Conservation (phyloP, 2,329 filamentous ascomycete species). For the Alternaria rosae region DNA sequence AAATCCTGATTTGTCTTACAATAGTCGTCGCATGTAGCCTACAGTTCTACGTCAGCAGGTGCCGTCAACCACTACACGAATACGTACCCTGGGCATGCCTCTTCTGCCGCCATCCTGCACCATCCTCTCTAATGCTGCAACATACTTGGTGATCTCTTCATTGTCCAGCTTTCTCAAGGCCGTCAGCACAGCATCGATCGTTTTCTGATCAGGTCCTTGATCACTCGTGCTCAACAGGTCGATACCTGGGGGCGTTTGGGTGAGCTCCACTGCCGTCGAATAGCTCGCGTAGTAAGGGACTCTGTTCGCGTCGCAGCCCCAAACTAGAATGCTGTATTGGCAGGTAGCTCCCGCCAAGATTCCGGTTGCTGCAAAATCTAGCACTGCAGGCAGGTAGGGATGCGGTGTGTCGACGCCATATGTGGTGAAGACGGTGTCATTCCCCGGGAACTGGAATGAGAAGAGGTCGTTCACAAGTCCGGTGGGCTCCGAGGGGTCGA, state of each 20-base stretch:
- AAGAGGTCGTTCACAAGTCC: conserved; percentile 26
- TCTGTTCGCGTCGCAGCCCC: conserved; percentile 24
- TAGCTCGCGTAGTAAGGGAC: conserved; percentile 22
- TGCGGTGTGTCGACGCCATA: conserved; percentile 26
- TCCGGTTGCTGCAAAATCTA: conserved; percentile 20
- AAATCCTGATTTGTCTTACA: conserved; percentile 25
- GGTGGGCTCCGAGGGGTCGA: conserved; percentile 5
- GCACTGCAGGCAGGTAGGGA: background rate
- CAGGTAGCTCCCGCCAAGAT: conserved; percentile 20
- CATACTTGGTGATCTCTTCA: conserved; percentile 14
- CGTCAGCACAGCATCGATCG: conserved; percentile 5
- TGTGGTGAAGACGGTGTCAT: conserved; percentile 19
- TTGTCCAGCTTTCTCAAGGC: conserved; percentile 11
- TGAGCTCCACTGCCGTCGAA: conserved; percentile 13
- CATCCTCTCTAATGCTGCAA: conserved; percentile 2
- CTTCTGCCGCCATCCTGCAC: conserved; percentile 19
- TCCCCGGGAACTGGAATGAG: conserved; percentile 26
- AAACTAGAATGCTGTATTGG: conserved; percentile 20
- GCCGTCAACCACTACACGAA: too few species aligned
- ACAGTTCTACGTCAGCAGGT: background rate
- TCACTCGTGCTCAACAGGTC: conserved; percentile 24
- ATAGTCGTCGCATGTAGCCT: conserved; percentile 20
- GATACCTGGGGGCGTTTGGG: conserved; percentile 20
- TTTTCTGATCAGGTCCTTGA: conserved; percentile 15
- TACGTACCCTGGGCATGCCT: conserved; percentile 7